phyloP scores from a whole-genome alignment of 352 stramenopile species.

The Pythium plurisporium region DNA sequence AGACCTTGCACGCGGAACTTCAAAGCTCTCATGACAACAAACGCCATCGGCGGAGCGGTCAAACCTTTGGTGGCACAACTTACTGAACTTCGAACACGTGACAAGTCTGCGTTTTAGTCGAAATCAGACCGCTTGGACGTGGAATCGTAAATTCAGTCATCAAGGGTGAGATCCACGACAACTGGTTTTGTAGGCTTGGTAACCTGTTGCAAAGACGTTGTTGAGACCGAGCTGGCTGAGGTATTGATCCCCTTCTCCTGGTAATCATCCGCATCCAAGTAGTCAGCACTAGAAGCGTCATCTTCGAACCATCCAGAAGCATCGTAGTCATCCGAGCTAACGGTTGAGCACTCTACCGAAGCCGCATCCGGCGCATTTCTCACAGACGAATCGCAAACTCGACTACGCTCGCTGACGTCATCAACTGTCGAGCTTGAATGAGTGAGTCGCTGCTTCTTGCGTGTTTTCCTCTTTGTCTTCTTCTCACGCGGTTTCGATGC shows the following conservation, averaged over 20 bases:
- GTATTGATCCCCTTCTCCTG: not conserved
- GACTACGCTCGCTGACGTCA: not conserved
- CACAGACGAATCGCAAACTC: not conserved
- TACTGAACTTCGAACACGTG: too few relatives aligned
- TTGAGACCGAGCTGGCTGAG: not conserved
- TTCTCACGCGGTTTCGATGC: not conserved
- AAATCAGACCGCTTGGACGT: too few relatives aligned
- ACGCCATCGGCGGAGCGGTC: too few relatives aligned
- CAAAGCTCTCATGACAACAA: too few relatives aligned
- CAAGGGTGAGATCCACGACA: constrained; percentile 3
- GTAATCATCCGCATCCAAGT: not conserved
- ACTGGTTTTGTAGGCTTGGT: not conserved
- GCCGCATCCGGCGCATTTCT: not conserved
- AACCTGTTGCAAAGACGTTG: not conserved
- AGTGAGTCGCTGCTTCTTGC: not conserved
- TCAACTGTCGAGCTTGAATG: not conserved
- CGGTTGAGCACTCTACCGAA: not conserved
- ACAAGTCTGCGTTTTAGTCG: too few relatives aligned
- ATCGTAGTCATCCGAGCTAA: not conserved
- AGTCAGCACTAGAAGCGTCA: not conserved
- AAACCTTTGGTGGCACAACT: too few relatives aligned
- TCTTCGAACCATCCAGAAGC: constrained; percentile 12
- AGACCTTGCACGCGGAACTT: too few relatives aligned
- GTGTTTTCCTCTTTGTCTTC: not conserved
- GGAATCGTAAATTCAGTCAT: too few relatives aligned